A percentile compares a stretch with the other conserved stretches of the same genome.
phyloP scores from a whole-genome alignment of 2,329 filamentous ascomycete species.

The Pseudocercospora fuligena region DNA sequence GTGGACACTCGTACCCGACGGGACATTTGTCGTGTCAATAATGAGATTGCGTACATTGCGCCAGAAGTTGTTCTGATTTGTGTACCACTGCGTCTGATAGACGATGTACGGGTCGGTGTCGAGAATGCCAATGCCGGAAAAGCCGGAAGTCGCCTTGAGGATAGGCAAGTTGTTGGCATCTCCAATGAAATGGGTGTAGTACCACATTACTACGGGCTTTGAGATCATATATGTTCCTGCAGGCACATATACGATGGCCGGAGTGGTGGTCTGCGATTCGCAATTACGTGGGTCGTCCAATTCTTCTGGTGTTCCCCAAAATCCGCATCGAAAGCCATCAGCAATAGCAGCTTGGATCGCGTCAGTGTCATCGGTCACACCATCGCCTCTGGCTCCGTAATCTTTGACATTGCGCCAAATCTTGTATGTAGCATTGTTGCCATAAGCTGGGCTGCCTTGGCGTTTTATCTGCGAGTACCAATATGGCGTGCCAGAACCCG shows the following conservation, averaged over 20 bases:
- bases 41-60: constrained; percentile 63
- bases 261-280: constrained; percentile 78
- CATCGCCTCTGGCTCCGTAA: constrained; percentile 59
- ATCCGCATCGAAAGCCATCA: constrained; percentile 38
- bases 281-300: constrained; percentile 52
- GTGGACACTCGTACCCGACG: constrained; percentile 34
- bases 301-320: not conserved
- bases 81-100: constrained; percentile 40
- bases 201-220: constrained; percentile 78
- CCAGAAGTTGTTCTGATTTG: constrained; percentile 55
- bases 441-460: constrained; percentile 47
- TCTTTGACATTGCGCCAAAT: constrained; percentile 56
- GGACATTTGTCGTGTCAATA: constrained; percentile 53
- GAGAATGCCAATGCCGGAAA: constrained; percentile 41
- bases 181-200: constrained; percentile 92
- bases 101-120: constrained; percentile 42
- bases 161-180: constrained; percentile 76
- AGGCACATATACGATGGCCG: constrained; percentile 90
- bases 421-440: constrained; percentile 45
- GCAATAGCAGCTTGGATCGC: constrained; percentile 43
- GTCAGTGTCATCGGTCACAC: constrained; percentile 79
- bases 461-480: constrained; percentile 51
- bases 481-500: constrained; percentile 39
- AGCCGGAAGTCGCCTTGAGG: constrained; percentile 36
- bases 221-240: constrained; percentile 83